phyloP scores from a whole-genome alignment of 345 rosid genomes.

The Lepidium didymum region DNA sequence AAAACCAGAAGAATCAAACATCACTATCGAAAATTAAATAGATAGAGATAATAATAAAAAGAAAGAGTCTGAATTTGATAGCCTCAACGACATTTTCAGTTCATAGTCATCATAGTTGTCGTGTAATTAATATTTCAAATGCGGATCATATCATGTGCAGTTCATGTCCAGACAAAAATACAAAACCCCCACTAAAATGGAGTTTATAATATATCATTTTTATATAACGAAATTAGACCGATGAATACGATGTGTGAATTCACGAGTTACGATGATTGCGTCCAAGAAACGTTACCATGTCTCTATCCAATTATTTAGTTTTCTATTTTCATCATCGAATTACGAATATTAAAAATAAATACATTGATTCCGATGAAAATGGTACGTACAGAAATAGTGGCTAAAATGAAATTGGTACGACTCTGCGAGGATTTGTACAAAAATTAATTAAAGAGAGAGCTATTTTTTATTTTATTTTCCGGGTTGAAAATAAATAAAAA shows the following conservation, averaged over 20 bases:
- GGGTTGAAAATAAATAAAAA: not conserved
- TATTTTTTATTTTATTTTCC: too few relatives aligned
- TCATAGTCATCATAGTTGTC: conserved; percentile 25
- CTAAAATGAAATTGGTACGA: conserved; percentile 16
- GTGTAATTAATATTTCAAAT: conserved; percentile 15
- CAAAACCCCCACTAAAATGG: conserved; percentile 3
- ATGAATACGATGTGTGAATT: conserved; percentile 29
- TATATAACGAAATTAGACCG: conserved; percentile 10
- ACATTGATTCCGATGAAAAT: not conserved
- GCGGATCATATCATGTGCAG: conserved; percentile 28
- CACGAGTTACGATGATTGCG: conserved; percentile 32
- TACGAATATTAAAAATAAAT: not conserved
- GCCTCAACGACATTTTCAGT: conserved; percentile 27
- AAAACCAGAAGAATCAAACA: conserved; percentile 10
- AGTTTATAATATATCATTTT: not conserved
- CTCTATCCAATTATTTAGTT: conserved; percentile 19
- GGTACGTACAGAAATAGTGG: not conserved
- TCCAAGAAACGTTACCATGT: conserved; percentile 30
- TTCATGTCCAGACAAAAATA: conserved; percentile 21
- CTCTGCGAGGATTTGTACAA: not conserved
- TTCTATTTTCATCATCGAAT: not conserved
- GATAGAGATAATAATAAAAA: not conserved
- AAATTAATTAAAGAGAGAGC: not conserved
- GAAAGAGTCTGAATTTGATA: conserved; percentile 19
- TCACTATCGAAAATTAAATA: conserved; percentile 8